These are phyloP conservation scores for Ustulina deusta DNA, from an alignment of 2,329 filamentous ascomycete species.

Conservation along the genomic window DNA sequence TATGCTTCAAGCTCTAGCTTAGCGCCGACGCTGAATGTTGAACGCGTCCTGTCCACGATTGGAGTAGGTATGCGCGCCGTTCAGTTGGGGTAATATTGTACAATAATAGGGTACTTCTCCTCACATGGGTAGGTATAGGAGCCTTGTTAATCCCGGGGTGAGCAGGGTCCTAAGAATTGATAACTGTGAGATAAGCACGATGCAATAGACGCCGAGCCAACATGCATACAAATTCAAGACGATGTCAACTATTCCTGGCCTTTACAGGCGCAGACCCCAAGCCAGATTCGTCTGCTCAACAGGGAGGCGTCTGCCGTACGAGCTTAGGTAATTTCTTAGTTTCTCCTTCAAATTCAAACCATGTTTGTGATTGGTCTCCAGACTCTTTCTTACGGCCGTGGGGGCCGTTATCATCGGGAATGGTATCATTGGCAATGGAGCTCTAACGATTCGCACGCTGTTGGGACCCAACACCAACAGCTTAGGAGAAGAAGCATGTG, in stretches of 20 bases:
- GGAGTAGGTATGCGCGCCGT: neutral
- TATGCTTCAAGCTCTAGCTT: neutral
- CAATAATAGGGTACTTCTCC: neutral
- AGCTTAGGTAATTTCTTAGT: neutral
- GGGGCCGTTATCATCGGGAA: no score
- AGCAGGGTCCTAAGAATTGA: conserved; percentile 20
- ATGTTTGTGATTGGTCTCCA: neutral
- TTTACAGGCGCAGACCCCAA: conserved; percentile 1
- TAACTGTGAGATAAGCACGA: conserved; percentile 33
- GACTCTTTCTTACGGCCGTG: neutral
- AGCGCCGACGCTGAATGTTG: neutral
- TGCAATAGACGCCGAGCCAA: neutral
- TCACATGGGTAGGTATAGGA: conserved; percentile 14
- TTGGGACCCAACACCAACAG: neutral
- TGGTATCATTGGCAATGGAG: neutral
- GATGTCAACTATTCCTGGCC: conserved; percentile 25
- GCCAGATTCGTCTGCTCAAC: neutral
- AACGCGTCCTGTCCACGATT: neutral
- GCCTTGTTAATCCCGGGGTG: conserved; percentile 1
- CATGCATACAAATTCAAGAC: conserved; percentile 4
- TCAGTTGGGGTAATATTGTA: conserved; percentile 13
- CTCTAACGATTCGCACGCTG: neutral
- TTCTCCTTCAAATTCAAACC: neutral
- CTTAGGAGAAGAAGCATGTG: neutral
- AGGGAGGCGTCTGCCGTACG: neutral